Conservation (phyloP, 768 basidiomycete species). For the Leccinum broughii region DNA sequence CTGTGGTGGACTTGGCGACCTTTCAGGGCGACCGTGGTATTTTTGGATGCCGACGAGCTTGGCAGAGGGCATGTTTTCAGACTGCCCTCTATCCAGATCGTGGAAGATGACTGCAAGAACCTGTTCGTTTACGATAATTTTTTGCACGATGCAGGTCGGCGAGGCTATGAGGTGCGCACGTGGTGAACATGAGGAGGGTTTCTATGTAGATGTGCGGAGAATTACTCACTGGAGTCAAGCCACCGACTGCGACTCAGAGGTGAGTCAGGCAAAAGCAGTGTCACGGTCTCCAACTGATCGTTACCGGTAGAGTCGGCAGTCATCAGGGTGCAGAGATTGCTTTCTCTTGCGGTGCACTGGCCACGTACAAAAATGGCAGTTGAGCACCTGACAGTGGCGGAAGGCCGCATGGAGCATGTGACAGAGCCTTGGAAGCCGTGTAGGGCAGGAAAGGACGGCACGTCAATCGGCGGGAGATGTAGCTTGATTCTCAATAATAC, state of each 20-base stretch:
- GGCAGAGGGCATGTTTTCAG: conserved; percentile 55
- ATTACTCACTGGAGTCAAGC: conserved; percentile 63
- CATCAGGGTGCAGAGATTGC: conserved; percentile 37
- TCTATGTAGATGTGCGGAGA: conserved; percentile 9
- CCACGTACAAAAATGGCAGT: conserved; percentile 59
- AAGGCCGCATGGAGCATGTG: conserved; percentile 54
- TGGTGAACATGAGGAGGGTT: conserved; percentile 29
- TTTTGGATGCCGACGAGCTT: conserved; percentile 56
- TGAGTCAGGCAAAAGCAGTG: conserved; percentile 67
- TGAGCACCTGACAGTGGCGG: conserved; percentile 56
- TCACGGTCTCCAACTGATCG: conserved; percentile 47
- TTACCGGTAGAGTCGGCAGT: conserved; percentile 49
- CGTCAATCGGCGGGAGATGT: conserved; percentile 53
- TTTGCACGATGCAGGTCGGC: conserved; percentile 64
- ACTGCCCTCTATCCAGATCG: conserved; percentile 60
- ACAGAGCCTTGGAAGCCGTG: conserved; percentile 65
- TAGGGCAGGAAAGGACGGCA: conserved; percentile 52
- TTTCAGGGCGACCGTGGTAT: conserved; percentile 34
- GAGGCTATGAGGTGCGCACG: conserved; percentile 40
- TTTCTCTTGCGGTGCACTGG: conserved; percentile 54
- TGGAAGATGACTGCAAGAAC: conserved; percentile 66
- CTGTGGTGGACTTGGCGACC: conserved; percentile 30
- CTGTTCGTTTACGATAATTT: conserved; percentile 65
- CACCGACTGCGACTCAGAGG: conserved; percentile 64
- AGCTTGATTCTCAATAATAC: conserved; percentile 59